Percentiles rank a stretch among this genome's conserved stretches.
Evolutionary conservation across 768 basidiomycete genomes (phyloP).

Genomic region (Dacryopinax spathularia): DNA sequence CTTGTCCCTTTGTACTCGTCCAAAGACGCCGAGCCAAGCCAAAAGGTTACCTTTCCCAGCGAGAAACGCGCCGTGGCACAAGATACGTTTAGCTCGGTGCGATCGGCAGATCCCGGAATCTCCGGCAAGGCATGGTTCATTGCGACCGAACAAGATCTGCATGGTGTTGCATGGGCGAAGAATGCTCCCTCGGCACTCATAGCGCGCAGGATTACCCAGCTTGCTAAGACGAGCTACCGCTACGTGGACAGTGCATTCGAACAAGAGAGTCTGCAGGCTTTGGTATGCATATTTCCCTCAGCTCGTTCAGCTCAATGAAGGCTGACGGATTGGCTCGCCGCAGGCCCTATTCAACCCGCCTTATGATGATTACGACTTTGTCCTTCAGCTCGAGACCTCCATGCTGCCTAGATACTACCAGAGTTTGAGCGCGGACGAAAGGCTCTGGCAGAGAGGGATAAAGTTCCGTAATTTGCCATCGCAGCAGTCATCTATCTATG

Average conservation of each 20-base stretch:
- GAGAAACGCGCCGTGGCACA: conserved; percentile 20
- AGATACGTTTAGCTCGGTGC: conserved; percentile 21
- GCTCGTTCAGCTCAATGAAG: background rate
- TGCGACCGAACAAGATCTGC: conserved; percentile 59
- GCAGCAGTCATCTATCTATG: conserved; percentile 19
- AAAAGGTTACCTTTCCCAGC: conserved; percentile 21
- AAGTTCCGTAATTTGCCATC: conserved; percentile 34
- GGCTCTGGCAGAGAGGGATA: conserved; percentile 32
- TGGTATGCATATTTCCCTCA: conserved; percentile 31
- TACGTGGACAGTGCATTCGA: conserved; percentile 41
- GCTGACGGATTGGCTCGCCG: background rate
- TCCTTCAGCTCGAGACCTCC: conserved; percentile 56
- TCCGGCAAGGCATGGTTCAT: conserved; percentile 52
- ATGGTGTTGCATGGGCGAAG: conserved; percentile 65
- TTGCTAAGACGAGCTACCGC: conserved; percentile 64
- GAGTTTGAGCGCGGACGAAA: conserved; percentile 40
- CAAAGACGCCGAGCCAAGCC: conserved; percentile 18
- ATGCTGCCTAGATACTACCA: conserved; percentile 62
- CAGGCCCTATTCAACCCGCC: conserved; percentile 82
- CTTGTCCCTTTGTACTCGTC: conserved; percentile 56
- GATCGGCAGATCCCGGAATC: conserved; percentile 25
- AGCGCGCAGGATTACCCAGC: conserved; percentile 51
- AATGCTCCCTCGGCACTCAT: conserved; percentile 52
- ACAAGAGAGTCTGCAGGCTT: conserved; percentile 37
- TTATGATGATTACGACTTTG: conserved; percentile 67